A percentile compares a stretch with the other conserved stretches of the same genome.
Evolutionary conservation across 768 basidiomycete species (phyloP).

Genomic region (Trametes cingulata): DNA sequence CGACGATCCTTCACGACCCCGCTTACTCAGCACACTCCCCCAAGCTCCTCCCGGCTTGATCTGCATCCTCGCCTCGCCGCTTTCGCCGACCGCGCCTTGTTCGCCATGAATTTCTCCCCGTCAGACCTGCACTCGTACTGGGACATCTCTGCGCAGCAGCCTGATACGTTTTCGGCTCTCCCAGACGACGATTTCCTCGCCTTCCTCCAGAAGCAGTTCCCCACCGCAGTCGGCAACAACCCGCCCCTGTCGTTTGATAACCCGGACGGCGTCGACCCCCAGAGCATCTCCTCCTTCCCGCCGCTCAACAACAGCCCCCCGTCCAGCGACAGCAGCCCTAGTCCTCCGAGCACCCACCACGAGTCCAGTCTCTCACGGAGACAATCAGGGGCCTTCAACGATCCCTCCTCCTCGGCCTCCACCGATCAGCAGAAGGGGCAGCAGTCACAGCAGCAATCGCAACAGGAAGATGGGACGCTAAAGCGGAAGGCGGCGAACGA

Average conservation of each 20-base stretch:
- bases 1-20: not conserved
- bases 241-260: slow-evolving; percentile 28
- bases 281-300: slow-evolving; percentile 53
- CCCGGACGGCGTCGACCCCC: slow-evolving; percentile 56
- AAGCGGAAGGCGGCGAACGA: slow-evolving; percentile 81
- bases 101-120: slow-evolving; percentile 49
- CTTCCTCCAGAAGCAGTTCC: slow-evolving; percentile 76
- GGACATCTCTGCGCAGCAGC: slow-evolving; percentile 57
- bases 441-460: slow-evolving; percentile 35
- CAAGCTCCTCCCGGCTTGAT: slow-evolving; percentile 20
- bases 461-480: slow-evolving; percentile 49
- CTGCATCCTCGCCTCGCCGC: slow-evolving; percentile 18
- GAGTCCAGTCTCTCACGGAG: slow-evolving; percentile 34
- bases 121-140: slow-evolving; percentile 51
- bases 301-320: slow-evolving; percentile 58
- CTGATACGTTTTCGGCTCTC: slow-evolving; percentile 59
- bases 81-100: slow-evolving; percentile 4
- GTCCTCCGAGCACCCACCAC: slow-evolving; percentile 56
- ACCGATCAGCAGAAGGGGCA: slow-evolving; percentile 17
- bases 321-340: slow-evolving; percentile 73
- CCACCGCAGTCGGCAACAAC: slow-evolving; percentile 31
- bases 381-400: slow-evolving; percentile 32
- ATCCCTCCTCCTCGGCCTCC: slow-evolving; percentile 20
- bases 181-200: slow-evolving; percentile 78
- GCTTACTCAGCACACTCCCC: slow-evolving; percentile 16